phyloP scores from a whole-genome alignment of 371 early-diverging fungal genomes.

The Coemansia sp. region DNA sequence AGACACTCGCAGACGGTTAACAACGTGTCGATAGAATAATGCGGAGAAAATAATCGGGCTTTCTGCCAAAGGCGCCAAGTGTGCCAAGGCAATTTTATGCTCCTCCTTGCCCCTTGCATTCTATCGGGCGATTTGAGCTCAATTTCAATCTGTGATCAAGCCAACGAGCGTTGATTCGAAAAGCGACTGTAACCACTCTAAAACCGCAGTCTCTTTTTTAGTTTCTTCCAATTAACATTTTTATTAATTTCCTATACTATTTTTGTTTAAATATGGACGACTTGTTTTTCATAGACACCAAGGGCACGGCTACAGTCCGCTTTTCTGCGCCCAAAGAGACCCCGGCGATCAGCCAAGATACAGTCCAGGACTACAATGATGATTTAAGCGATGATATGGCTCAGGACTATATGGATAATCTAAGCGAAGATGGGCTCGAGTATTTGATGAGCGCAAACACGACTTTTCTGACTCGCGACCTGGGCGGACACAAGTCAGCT shows the following conservation, averaged over 20 bases:
- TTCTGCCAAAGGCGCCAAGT: not conserved
- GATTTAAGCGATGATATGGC: slow-evolving; percentile 19
- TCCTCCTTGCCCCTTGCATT: not conserved
- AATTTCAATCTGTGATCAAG: not conserved
- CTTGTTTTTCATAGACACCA: slow-evolving; percentile 40
- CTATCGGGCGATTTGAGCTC: not conserved
- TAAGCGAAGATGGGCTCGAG: slow-evolving; percentile 19
- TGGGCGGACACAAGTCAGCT: slow-evolving; percentile 13
- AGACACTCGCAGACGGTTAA: not conserved
- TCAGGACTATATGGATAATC: slow-evolving; percentile 30
- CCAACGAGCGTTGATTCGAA: not conserved
- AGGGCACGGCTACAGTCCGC: slow-evolving; percentile 13
- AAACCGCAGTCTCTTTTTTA: slow-evolving; percentile 4
- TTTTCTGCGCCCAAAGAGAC: slow-evolving; percentile 5
- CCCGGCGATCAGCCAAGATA: slow-evolving; percentile 1
- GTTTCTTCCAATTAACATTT: not conserved
- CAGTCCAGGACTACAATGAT: slow-evolving; percentile 18
- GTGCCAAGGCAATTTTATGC: not conserved
- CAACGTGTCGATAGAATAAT: not conserved
- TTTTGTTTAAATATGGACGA: slow-evolving; percentile 28
- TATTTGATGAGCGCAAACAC: slow-evolving; percentile 4
- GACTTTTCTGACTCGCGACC: slow-evolving; percentile 15
- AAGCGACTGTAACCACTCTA: not conserved
- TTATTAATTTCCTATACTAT: not conserved
- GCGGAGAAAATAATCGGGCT: not conserved